Conservation (phyloP, 2,329 filamentous ascomycete genomes). For the Beauveria bassiana region DNA sequence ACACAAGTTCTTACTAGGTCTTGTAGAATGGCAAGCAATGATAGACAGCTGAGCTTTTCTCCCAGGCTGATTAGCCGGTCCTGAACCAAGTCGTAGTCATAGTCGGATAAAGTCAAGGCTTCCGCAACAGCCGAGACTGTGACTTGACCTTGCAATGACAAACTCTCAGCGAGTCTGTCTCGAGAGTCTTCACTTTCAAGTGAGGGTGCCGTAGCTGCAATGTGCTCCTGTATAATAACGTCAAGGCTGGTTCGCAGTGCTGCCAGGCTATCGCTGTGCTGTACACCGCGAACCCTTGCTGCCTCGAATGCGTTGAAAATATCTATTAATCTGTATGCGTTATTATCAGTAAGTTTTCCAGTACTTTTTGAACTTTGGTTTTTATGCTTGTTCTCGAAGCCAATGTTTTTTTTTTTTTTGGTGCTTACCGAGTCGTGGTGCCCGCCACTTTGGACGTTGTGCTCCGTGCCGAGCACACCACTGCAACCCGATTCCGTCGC, state of each 20-base stretch:
- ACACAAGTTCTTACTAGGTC: neutral
- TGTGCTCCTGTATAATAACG: neutral
- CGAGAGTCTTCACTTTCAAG: neutral
- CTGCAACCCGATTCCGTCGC: neutral
- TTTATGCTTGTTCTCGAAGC: too few relatives aligned
- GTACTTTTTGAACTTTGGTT: too few relatives aligned
- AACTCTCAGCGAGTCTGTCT: neutral
- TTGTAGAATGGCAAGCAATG: neutral
- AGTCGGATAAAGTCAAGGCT: neutral
- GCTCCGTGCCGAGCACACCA: conserved; percentile 5
- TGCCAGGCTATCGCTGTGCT: neutral
- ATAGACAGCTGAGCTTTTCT: conserved; percentile 2
- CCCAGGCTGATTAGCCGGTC: neutral
- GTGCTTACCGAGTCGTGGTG: neutral
- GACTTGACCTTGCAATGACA: neutral
- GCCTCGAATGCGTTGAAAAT: neutral
- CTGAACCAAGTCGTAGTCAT: neutral
- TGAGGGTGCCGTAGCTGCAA: neutral
- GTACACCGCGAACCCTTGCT: neutral
- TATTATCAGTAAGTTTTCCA: neutral
- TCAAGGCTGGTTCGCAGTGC: neutral
- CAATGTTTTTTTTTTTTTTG: neutral
- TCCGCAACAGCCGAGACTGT: neutral
- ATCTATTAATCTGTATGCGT: neutral
- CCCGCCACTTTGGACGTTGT: neutral